phyloP scores from a whole-genome alignment of 805 yeast genomes.

The Spathaspora boniae region DNA sequence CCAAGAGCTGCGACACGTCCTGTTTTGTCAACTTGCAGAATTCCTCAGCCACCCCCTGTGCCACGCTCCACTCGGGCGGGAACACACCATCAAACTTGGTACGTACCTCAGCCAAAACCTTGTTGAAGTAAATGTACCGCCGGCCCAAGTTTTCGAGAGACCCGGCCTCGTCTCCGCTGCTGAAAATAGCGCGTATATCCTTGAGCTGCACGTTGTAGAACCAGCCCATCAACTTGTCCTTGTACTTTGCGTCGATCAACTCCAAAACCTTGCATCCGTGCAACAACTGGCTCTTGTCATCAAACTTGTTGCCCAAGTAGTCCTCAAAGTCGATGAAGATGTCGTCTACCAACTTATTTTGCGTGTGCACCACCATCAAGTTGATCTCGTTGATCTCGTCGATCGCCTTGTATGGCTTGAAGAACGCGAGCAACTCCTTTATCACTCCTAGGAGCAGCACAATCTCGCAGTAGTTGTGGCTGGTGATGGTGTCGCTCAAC shows the following conservation, averaged over 20 bases:
- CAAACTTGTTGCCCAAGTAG: slow-evolving; percentile 27
- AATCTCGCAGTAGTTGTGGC: slow-evolving; percentile 53
- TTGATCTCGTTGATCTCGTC: slow-evolving; percentile 71
- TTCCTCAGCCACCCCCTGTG: slow-evolving; percentile 50
- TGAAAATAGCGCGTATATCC: slow-evolving; percentile 75
- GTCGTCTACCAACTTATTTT: slow-evolving; percentile 60
- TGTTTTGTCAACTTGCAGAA: slow-evolving; percentile 69
- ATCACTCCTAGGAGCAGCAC: slow-evolving; percentile 65
- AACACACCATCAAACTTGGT: slow-evolving; percentile 54
- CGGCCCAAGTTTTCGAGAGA: slow-evolving; percentile 82
- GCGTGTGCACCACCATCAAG: slow-evolving; percentile 55
- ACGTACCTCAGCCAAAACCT: slow-evolving; percentile 58
- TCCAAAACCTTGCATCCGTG: slow-evolving; percentile 77
- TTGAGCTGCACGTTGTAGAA: slow-evolving; percentile 64
- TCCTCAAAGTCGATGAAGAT: slow-evolving; percentile 71
- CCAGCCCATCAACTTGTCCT: slow-evolving; percentile 65
- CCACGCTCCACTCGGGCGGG: slow-evolving; percentile 71
- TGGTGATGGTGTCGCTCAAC: slow-evolving; percentile 45
- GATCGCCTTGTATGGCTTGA: slow-evolving; percentile 78
- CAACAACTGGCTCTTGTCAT: slow-evolving; percentile 27
- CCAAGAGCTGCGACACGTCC: slow-evolving; percentile 44
- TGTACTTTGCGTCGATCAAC: slow-evolving; percentile 52
- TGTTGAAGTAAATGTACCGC: slow-evolving; percentile 77
- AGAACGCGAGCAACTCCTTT: slow-evolving; percentile 65
- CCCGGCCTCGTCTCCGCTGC: slow-evolving; percentile 87